Evolutionary conservation across 75 land plant genomes (phyloP), one percentile per base, ranked within the genome.

Genomic region (Ceratopteris richardii): DNA sequence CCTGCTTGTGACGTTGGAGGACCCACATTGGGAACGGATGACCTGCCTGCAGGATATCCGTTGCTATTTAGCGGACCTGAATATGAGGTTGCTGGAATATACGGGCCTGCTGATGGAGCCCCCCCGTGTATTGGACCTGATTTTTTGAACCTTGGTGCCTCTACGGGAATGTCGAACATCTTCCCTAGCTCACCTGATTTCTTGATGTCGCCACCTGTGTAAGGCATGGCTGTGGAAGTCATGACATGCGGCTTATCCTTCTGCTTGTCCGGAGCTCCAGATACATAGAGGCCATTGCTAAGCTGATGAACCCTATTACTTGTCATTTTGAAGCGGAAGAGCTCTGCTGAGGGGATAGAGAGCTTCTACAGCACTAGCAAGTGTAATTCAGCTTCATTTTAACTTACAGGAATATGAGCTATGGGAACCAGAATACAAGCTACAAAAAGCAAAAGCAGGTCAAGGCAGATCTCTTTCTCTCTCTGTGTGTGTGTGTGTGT

Each of bases 121-220:
- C 37, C 37, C 9, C 37, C 37, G 7, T 33, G 37, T 9, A 33
- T 3, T 52, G 42, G 70, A 57, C 28, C 59, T 33, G 65, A 64
- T 56, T 63, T 63, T 22, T 36, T 40, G 23, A 31, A 46, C 18
- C 10, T 21, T 4, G 70, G 33, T 13, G 25, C 54, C 24, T 77
- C 80, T 1, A 58, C 77, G 31, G 69, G 72, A 26, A 82, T 64
- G 55, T 80, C 86, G 64, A 83, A 80, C 86, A 83, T 83, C 58
- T 83, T 83, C 0, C 84, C 86, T 12, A 83, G 75, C 44, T 83
- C 86, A 29, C 86, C 86, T 31, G 86, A 83, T 69, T 73, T 83
- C 62, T 80, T 83, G 42, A 83, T 76, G 58, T 83, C 86, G 17
- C 86, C 86, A 42, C 88, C 88, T 57, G 81, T 85, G 76, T 84